Evolutionary conservation across 768 basidiomycete genomes (phyloP), one percentile per base, ranked within the genome.

Genomic region (Asterophora parasitica): DNA sequence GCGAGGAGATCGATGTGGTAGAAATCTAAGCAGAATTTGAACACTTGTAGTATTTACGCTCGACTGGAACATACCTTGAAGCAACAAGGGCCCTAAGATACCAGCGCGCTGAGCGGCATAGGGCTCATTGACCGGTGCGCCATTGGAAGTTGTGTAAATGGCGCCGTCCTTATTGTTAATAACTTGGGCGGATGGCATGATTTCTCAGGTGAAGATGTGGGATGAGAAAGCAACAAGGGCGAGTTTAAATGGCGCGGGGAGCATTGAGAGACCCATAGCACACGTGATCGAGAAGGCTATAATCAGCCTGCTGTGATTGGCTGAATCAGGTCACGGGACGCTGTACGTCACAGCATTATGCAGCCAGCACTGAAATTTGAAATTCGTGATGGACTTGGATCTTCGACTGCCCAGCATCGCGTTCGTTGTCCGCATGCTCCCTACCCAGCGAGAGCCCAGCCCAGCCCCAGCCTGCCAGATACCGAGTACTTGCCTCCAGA

Each of bases 1-100:
- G 90, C 84, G 52, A 98, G 81, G 41, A 87, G 73, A 69, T 92
- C 91, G 61, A 94, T 85, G 67, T 88, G 82, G 66, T 90, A 85
- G 73, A 91, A 92, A 65, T 92, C 89, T 88, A 46, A 17, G 42
- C 12, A 20, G 37, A 30, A 26, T 12, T 39, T 47, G 16, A 50
- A 43, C 15, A 13, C 17, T n/a, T 13, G 9, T 36, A 4, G 20
- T 5, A 19, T n/a, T 4, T 46, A 4, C 15, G 20, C 33, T 36
- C 20, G 19, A 26, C 15, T 23, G 23, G 13, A 15, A 66, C 73
- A 19, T 46, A 86, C 88, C 92, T 69, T 95, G 92, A 35, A 96
- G 75, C 20, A 95, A 76, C 26, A 95, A 82, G n/a, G 92, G 91
- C 0, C 93, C 93, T 35, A 76, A 66, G 31, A 65, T 50, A 35